Evolutionary conservation across 495 filamentous ascomycete genomes (phyloP).

Genomic region (Xylaria flabelliformis): DNA sequence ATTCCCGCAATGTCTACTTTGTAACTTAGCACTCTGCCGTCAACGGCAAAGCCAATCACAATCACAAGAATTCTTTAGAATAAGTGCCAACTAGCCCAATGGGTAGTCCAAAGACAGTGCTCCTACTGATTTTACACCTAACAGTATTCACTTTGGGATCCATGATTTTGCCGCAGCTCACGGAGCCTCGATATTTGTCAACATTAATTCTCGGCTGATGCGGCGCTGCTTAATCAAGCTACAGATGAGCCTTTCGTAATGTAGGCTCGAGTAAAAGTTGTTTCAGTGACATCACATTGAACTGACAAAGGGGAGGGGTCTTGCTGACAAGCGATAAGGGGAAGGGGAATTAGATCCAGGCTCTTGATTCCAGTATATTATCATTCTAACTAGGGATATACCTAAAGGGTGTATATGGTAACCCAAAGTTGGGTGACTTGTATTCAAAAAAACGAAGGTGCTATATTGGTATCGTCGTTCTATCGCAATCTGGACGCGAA

Average conservation of each 20-base stretch:
- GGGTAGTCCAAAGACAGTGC: constrained; percentile 77
- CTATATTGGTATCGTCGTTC: constrained; percentile 43
- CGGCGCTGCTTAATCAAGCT: neutral
- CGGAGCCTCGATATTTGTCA: constrained; percentile 78
- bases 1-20: constrained; percentile 68
- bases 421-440: neutral
- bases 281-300: neutral
- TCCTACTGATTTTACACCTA: constrained; percentile 61
- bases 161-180: constrained; percentile 71
- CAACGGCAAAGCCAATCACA: constrained; percentile 70
- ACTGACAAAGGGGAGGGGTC: neutral
- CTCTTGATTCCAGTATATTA: constrained; percentile 1
- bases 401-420: neutral
- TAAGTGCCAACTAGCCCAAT: constrained; percentile 75
- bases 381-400: constrained; percentile 1
- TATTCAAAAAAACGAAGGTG: constrained; percentile 19
- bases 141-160: constrained; percentile 75
- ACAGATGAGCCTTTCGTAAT: neutral
- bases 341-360: neutral
- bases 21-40: constrained; percentile 54
- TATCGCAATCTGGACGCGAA: constrained; percentile 36
- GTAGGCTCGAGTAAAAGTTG: neutral
- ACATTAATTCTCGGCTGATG: constrained; percentile 71
- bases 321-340: neutral
- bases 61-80: constrained; percentile 81